These are phyloP conservation scores for Saraca asoca DNA, from an alignment of 331 rosid species.

Conservation along the genomic window DNA sequence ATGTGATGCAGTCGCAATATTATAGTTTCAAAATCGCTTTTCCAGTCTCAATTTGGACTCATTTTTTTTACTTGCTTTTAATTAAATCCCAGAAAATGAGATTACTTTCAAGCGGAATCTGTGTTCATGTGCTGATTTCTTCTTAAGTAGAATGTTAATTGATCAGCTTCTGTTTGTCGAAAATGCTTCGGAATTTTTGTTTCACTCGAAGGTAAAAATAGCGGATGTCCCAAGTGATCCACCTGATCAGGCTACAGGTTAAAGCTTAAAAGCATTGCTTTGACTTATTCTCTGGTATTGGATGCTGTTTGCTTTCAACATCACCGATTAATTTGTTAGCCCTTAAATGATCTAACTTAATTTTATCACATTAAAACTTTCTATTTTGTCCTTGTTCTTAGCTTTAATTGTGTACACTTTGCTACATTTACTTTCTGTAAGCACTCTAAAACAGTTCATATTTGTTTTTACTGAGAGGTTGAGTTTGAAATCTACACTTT, in stretches of 20 bases:
- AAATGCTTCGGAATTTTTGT: background rate
- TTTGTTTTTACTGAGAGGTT: too few relatives aligned
- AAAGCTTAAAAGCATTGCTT: background rate
- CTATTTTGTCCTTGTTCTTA: background rate
- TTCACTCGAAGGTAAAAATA: conserved; percentile 4
- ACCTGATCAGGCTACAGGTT: too few relatives aligned
- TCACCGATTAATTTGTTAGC: background rate
- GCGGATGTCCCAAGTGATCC: background rate
- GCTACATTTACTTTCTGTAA: too few relatives aligned
- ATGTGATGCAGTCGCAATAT: too few relatives aligned
- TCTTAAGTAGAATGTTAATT: conserved; percentile 2
- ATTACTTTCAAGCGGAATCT: background rate
- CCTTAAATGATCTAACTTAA: background rate
- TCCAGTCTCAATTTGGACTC: too few relatives aligned
- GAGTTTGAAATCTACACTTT: too few relatives aligned
- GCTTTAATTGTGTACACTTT: background rate
- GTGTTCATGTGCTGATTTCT: conserved; percentile 11
- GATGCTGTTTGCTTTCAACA: background rate
- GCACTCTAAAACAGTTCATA: too few relatives aligned
- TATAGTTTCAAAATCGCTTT: background rate
- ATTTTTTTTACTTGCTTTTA: too few relatives aligned
- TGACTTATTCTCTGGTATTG: conserved; percentile 5
- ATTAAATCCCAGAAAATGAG: background rate
- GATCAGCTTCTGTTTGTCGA: background rate
- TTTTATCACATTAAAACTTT: background rate